These are phyloP conservation scores for Rhodotorula sp. DNA, from an alignment of 1,284 basidiomycete genomes.

Conservation along the genomic window DNA sequence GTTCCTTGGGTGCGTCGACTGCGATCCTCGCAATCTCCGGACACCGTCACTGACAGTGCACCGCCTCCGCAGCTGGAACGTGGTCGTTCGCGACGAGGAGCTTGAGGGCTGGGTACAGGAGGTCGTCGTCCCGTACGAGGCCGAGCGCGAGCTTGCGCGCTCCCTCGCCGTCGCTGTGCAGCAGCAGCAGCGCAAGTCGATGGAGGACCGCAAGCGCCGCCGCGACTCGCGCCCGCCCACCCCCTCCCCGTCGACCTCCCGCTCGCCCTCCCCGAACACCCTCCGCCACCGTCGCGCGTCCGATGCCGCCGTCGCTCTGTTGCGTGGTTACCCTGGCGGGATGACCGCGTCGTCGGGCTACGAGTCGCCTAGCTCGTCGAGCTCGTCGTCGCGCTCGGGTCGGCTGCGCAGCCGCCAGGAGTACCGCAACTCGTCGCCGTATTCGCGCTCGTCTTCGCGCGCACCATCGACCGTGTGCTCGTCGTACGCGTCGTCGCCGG, in stretches of 20 bases:
- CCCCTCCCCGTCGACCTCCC: slow-evolving; percentile 36
- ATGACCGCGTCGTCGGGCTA: slow-evolving; percentile 10
- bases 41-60: background rate
- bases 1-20: slow-evolving; percentile 61
- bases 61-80: slow-evolving; percentile 65
- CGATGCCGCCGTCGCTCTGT: slow-evolving; percentile 40
- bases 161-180: slow-evolving; percentile 24
- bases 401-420: slow-evolving; percentile 19
- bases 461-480: slow-evolving; percentile 33
- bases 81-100: slow-evolving; percentile 71
- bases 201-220: slow-evolving; percentile 42
- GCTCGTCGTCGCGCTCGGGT: slow-evolving; percentile 18
- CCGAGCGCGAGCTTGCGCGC: slow-evolving; percentile 26
- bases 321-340: slow-evolving; percentile 18
- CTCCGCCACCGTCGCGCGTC: slow-evolving; percentile 40
- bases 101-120: slow-evolving; percentile 51
- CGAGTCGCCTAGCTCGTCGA: slow-evolving; percentile 16
- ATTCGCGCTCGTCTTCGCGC: slow-evolving; percentile 34
- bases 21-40: background rate
- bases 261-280: slow-evolving; percentile 37
- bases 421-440: slow-evolving; percentile 31
- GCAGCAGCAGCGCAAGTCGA: slow-evolving; percentile 23
- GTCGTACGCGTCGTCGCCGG: slow-evolving; percentile 31
- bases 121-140: slow-evolving; percentile 36
- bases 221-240: slow-evolving; percentile 30